phyloP scores from a whole-genome alignment of 2,329 filamentous ascomycete genomes.

The Trichoderma cornu-damae region DNA sequence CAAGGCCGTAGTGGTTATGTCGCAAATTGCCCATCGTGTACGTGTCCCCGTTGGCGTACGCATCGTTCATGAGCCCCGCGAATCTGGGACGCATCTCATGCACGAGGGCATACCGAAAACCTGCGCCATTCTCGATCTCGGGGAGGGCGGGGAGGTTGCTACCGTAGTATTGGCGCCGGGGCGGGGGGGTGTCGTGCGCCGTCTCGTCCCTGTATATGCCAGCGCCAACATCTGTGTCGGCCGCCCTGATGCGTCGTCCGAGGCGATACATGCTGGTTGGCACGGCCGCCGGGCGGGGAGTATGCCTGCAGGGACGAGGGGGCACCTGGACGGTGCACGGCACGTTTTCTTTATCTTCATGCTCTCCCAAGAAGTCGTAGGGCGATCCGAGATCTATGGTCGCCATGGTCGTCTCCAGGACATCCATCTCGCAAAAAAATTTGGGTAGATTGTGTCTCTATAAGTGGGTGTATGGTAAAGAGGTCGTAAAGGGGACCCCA shows the following conservation, averaged over 20 bases:
- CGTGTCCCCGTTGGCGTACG: neutral
- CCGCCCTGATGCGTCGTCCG: neutral
- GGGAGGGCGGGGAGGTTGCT: constrained; percentile 14
- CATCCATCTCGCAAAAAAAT: too few relatives aligned
- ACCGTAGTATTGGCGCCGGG: constrained; percentile 6
- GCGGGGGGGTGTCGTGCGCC: neutral
- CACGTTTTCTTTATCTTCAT: neutral
- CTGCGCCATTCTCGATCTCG: neutral
- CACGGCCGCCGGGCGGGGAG: neutral
- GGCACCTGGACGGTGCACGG: neutral
- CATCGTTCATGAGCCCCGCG: neutral
- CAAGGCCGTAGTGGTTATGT: neutral
- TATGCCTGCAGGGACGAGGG: neutral
- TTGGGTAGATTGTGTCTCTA: too few relatives aligned
- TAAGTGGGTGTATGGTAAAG: too few relatives aligned
- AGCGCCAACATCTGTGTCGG: constrained; percentile 1
- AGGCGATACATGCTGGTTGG: neutral
- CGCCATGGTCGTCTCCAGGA: too few relatives aligned
- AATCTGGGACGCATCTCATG: neutral
- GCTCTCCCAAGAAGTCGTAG: neutral
- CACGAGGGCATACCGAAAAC: neutral
- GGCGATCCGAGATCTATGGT: too few relatives aligned
- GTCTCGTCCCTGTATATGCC: constrained; percentile 1
- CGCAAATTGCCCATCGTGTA: neutral
- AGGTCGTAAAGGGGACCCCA: too few relatives aligned